A percentile compares a stretch with the other conserved stretches of the same genome.
phyloP scores from a whole-genome alignment of 2,329 filamentous ascomycete species.

The Cordyceps fumosorosea region DNA sequence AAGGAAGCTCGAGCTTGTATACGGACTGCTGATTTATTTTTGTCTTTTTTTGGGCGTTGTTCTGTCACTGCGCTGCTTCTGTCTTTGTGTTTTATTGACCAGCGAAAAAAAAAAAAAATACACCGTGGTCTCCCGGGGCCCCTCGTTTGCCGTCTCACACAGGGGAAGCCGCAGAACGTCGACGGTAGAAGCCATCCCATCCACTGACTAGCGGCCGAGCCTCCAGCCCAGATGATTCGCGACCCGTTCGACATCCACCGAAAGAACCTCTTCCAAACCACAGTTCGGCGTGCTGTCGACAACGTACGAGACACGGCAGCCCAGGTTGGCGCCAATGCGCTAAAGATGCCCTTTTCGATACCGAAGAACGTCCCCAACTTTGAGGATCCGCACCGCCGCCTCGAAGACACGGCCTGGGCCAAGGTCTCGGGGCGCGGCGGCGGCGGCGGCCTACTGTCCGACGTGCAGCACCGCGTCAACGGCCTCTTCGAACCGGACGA shows the following conservation, averaged over 20 bases:
- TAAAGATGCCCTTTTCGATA: constrained; percentile 59
- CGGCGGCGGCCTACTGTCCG: constrained; percentile 36
- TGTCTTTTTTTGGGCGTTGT: background rate
- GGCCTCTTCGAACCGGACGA: constrained; percentile 51
- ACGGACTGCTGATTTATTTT: background rate
- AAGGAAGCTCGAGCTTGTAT: background rate
- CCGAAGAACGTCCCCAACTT: constrained; percentile 67
- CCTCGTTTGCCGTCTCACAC: background rate
- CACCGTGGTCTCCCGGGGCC: background rate
- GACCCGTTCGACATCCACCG: constrained; percentile 39
- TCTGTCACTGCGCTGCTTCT: background rate
- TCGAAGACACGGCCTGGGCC: constrained; percentile 63
- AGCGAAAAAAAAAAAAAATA: background rate
- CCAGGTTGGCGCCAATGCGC: constrained; percentile 41
- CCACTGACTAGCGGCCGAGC: constrained; percentile 12
- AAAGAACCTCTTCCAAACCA: constrained; percentile 41
- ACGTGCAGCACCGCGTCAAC: constrained; percentile 56
- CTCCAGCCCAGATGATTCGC: constrained; percentile 29
- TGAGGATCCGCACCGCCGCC: constrained; percentile 53
- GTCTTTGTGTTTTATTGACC: background rate
- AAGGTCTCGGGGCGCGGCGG: constrained; percentile 29
- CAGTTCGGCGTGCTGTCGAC: constrained; percentile 38
- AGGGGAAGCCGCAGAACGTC: background rate
- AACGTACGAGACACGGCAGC: constrained; percentile 41
- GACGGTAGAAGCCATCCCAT: background rate